Conservation (phyloP, 768 basidiomycete species). For the Guyanaporus albipodus region DNA sequence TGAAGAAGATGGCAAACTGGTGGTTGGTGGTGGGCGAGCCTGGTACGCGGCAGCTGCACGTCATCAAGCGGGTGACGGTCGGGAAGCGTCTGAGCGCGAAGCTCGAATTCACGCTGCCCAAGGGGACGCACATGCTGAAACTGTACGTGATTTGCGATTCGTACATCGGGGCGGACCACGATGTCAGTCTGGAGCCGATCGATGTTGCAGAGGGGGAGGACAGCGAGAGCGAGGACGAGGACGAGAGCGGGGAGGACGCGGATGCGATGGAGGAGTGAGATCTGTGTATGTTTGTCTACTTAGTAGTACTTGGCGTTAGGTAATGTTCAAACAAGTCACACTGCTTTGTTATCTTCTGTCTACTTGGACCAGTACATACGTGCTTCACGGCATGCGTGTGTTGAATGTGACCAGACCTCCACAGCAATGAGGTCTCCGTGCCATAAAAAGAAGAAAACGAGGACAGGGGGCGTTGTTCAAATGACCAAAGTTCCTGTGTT, state of each 20-base stretch:
- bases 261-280: conserved; percentile 54
- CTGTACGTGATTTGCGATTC: conserved; percentile 92
- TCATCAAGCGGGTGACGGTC: conserved; percentile 85
- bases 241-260: conserved; percentile 54
- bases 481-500: neutral
- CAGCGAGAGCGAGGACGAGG: conserved; percentile 74
- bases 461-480: too few relatives aligned
- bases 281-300: too few relatives aligned
- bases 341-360: too few relatives aligned
- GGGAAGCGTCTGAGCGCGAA: conserved; percentile 69
- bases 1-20: conserved; percentile 91
- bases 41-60: conserved; percentile 70
- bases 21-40: conserved; percentile 95
- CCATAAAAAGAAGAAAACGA: too few relatives aligned
- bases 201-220: conserved; percentile 91
- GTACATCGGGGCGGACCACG: conserved; percentile 90
- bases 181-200: conserved; percentile 76
- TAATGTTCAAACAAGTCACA: too few relatives aligned
- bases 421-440: neutral
- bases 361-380: too few relatives aligned
- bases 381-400: too few relatives aligned
- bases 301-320: too few relatives aligned
- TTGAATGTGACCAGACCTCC: too few relatives aligned
- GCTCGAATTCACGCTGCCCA: conserved; percentile 84
- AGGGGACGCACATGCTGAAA: conserved; percentile 79